Conservation (phyloP, 495 filamentous ascomycete genomes). For the Lasiosphaeriaceae sp. region DNA sequence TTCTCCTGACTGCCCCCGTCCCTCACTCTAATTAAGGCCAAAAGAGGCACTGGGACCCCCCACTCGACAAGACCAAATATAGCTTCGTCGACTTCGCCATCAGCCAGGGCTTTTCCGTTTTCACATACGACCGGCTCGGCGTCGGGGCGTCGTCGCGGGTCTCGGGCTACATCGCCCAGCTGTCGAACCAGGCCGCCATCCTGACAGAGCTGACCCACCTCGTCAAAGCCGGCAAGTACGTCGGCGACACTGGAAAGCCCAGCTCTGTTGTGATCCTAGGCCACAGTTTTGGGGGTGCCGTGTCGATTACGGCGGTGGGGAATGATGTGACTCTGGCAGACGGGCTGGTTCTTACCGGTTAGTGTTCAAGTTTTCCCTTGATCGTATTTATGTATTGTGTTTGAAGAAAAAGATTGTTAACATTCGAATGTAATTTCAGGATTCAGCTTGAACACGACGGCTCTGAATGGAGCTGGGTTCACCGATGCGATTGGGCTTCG, state of each 20-base stretch:
- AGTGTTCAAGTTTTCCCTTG: no score
- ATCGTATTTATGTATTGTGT: not conserved
- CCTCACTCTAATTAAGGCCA: no score
- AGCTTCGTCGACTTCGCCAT: conserved; percentile 53
- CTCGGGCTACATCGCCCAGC: conserved; percentile 28
- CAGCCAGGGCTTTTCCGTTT: conserved; percentile 46
- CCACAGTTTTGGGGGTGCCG: conserved; percentile 44
- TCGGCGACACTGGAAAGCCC: conserved; percentile 24
- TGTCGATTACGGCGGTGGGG: conserved; percentile 13
- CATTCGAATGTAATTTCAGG: not conserved
- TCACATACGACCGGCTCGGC: conserved; percentile 57
- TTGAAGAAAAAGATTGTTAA: not conserved
- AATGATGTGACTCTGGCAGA: conserved; percentile 21
- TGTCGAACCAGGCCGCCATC: conserved; percentile 22
- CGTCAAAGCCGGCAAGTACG: conserved; percentile 27
- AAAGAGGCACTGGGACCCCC: conserved; percentile 52
- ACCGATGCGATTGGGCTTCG: conserved; percentile 1
- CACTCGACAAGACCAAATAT: conserved; percentile 49
- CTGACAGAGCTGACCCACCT: conserved; percentile 17
- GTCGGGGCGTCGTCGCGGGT: conserved; percentile 47
- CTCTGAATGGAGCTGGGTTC: conserved; percentile 9
- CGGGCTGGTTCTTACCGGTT: conserved; percentile 27
- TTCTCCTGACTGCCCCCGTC: no score
- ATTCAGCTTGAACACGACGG: conserved; percentile 20
- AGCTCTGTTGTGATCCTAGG: conserved; percentile 52